Conservation (phyloP, 805 yeast species). For the Lachancea sp. region DNA sequence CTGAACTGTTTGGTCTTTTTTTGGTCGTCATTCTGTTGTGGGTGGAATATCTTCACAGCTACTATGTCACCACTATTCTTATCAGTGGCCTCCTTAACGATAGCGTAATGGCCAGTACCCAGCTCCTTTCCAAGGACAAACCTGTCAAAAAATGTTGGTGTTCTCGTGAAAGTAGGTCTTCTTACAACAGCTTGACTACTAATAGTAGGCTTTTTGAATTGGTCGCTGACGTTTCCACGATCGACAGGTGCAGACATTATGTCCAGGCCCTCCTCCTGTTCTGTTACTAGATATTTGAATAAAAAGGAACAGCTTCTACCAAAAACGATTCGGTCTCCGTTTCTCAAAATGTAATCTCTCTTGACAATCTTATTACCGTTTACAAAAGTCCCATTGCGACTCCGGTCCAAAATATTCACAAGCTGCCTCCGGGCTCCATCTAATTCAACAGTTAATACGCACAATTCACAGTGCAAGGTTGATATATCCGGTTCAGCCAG, state of each 20-base stretch:
- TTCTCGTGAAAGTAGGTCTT: slow-evolving; percentile 11
- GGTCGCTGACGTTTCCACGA: background rate
- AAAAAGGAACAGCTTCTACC: slow-evolving; percentile 48
- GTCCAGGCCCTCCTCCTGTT: slow-evolving; percentile 9
- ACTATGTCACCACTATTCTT: slow-evolving; percentile 52
- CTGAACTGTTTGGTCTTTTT: slow-evolving; percentile 41
- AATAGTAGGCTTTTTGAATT: slow-evolving; percentile 27
- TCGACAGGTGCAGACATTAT: too few species aligned
- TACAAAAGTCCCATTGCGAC: slow-evolving; percentile 60
- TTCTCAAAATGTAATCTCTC: slow-evolving; percentile 43
- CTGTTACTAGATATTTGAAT: slow-evolving; percentile 37
- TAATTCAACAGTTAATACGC: slow-evolving; percentile 36
- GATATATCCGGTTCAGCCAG: slow-evolving; percentile 57
- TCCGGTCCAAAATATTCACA: slow-evolving; percentile 46
- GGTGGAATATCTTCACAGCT: slow-evolving; percentile 72
- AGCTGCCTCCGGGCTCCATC: slow-evolving; percentile 33
- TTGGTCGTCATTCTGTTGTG: slow-evolving; percentile 39
- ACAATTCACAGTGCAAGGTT: slow-evolving; percentile 54
- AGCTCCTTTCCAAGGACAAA: slow-evolving; percentile 46
- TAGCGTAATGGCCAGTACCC: slow-evolving; percentile 77
- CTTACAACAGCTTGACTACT: slow-evolving; percentile 21
- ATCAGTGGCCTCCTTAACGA: slow-evolving; percentile 63
- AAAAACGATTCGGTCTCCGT: slow-evolving; percentile 59
- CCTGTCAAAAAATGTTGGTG: slow-evolving; percentile 50
- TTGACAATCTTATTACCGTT: slow-evolving; percentile 50